phyloP scores from a whole-genome alignment of 2,329 filamentous ascomycete species.

The Ophiosphaerella narmari region DNA sequence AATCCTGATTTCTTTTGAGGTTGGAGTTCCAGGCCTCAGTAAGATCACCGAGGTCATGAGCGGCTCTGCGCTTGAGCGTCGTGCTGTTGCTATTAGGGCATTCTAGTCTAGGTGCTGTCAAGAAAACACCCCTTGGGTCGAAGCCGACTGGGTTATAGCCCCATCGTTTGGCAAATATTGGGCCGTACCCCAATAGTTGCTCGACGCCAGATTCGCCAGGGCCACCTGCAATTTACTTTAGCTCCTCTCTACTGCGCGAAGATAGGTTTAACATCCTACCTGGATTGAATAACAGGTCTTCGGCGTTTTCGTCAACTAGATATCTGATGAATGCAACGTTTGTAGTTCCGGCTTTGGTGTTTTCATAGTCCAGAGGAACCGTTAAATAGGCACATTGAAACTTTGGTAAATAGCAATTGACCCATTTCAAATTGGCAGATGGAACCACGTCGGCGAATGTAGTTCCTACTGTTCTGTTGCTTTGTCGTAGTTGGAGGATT shows the following conservation, averaged over 20 bases:
- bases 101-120: constrained; percentile 6
- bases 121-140: constrained; percentile 34
- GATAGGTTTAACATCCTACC: constrained; percentile 1
- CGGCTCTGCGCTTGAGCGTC: constrained; percentile 3
- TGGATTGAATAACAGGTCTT: constrained; percentile 16
- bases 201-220: constrained; percentile 43
- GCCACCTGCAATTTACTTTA: constrained; percentile 4
- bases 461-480: neutral
- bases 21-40: neutral
- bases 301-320: neutral
- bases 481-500: neutral
- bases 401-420: neutral
- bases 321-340: constrained; percentile 1
- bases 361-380: constrained; percentile 2
- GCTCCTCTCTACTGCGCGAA: no score
- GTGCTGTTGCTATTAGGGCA: constrained; percentile 18
- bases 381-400: constrained; percentile 2
- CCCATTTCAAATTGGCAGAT: neutral
- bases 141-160: constrained; percentile 33
- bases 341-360: neutral
- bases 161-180: neutral
- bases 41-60: neutral
- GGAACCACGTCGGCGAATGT: neutral
- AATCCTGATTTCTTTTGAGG: neutral
- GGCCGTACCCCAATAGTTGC: constrained; percentile 7